Evolutionary conservation across 1,139 yeast genomes (phyloP).

Genomic region (Pichia norvegensis): DNA sequence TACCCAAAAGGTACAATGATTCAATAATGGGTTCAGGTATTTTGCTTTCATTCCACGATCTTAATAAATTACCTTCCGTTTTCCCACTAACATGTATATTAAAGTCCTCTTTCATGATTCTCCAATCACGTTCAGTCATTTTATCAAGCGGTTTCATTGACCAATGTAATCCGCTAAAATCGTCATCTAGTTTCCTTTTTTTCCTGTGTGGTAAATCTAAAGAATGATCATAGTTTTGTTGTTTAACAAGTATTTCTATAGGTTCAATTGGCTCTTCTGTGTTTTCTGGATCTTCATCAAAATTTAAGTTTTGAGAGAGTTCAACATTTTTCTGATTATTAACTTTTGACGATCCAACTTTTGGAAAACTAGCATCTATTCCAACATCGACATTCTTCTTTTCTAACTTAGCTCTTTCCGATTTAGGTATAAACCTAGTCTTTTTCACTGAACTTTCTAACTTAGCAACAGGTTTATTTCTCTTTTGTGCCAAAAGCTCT

Average conservation of each 20-base stretch:
- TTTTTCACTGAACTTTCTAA: not conserved
- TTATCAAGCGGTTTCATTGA: slow-evolving; percentile 48
- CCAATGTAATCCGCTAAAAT: slow-evolving; percentile 48
- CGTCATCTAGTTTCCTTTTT: not conserved
- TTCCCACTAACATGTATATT: slow-evolving; percentile 56
- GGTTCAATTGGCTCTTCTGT: not conserved
- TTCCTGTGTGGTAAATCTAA: slow-evolving; percentile 13
- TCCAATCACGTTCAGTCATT: slow-evolving; percentile 86
- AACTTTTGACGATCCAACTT: not conserved
- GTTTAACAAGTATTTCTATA: slow-evolving; percentile 27
- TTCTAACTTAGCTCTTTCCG: slow-evolving; percentile 32
- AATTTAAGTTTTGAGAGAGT: not conserved
- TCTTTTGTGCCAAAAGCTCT: slow-evolving; percentile 9
- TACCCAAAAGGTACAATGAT: slow-evolving; percentile 37
- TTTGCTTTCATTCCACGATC: slow-evolving; percentile 62
- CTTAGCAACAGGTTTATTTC: not conserved
- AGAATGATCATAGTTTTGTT: slow-evolving; percentile 16
- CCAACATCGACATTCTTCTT: not conserved
- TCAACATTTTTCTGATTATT: not conserved
- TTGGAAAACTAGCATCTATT: not conserved
- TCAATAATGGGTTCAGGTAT: slow-evolving; percentile 40
- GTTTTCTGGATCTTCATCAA: slow-evolving; percentile 21
- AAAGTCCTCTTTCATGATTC: slow-evolving; percentile 75
- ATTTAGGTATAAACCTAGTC: slow-evolving; percentile 42
- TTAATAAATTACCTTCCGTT: slow-evolving; percentile 48